Evolutionary conservation across 768 basidiomycete genomes (phyloP), one percentile per base, ranked within the genome.

Genomic region (Tephrocybe sp.): DNA sequence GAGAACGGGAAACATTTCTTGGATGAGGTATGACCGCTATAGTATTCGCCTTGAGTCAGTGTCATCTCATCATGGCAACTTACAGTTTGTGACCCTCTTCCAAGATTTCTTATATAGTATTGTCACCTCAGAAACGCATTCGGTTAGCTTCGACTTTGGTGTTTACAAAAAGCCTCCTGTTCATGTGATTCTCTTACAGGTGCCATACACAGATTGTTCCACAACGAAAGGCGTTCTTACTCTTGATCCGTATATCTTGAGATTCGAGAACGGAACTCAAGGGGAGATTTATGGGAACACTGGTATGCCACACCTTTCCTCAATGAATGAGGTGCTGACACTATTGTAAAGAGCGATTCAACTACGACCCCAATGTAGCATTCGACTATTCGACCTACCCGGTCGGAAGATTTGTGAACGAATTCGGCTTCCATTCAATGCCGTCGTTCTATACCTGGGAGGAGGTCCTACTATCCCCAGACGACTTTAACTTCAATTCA

Each of bases 371-470:
- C 4, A 64, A 65, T 2, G 65, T 68, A 39, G 80, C 80, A 0
- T 82, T 83, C 61, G 71, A 79, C 51, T 75, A 80, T 49, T 71
- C 67, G 45, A 77, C 78, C 0, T 83, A 70, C 55, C 80, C 79
- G 11, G 69, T 78, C 36, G 39, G 23, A 44, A 74, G 80, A 36
- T 82, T 81, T 47, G 69, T 81, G 36, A 82, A 82, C 52, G 80
- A 83, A 53, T 82, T 82, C 47, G 80, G 80, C 75, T 82, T 80
- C 64, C 81, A 82, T 59, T 82, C 80, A 0, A 79, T 80, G 75
- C 81, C 80, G 4, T 82, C 80, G 1, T 78, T 82, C 63, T 82
- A 79, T 52, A 75, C 67, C 44, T 83, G 80, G 80, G 70, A 80
- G 56, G 78, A 82, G 56, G 81, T 78, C 1, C 71, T 82, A 3